A percentile compares a stretch with the other conserved stretches of the same genome.
Conservation (phyloP, 257 asterid genomes). For the Penstemon eatonii region DNA sequence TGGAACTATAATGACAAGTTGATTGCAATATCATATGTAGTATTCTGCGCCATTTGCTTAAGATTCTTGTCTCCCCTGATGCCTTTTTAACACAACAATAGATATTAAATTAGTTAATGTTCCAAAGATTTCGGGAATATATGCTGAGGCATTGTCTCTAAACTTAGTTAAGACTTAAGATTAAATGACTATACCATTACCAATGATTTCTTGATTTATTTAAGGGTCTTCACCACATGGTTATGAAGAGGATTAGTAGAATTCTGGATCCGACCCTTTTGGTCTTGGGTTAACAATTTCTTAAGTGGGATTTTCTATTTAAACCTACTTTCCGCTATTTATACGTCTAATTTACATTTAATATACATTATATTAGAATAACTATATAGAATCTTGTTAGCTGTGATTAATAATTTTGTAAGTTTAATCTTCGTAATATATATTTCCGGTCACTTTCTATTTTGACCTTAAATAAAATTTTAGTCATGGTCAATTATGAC, state of each 20-base stretch:
- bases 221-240: constrained; percentile 36
- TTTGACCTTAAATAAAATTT: too few relatives aligned
- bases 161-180: constrained; percentile 23
- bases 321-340: too few relatives aligned
- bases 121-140: constrained; percentile 53
- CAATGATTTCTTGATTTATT: constrained; percentile 19
- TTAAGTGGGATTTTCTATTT: too few relatives aligned
- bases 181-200: constrained; percentile 14
- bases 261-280: not conserved
- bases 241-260: not conserved
- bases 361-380: too few relatives aligned
- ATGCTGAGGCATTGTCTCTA: constrained; percentile 36
- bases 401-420: too few relatives aligned
- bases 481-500: too few relatives aligned
- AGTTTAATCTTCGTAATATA: too few relatives aligned
- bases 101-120: constrained; percentile 34
- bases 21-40: constrained; percentile 2
- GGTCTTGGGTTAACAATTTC: not conserved
- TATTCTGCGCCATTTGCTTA: constrained; percentile 10
- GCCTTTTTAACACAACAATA: constrained; percentile 22
- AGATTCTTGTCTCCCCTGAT: constrained; percentile 31
- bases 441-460: too few relatives aligned
- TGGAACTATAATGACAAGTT: constrained; percentile 9
- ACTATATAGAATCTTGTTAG: too few relatives aligned
- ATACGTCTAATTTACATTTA: too few relatives aligned